Conservation (phyloP, 1,139 yeast species). For the Nakaseomyces uthaithaninus region DNA sequence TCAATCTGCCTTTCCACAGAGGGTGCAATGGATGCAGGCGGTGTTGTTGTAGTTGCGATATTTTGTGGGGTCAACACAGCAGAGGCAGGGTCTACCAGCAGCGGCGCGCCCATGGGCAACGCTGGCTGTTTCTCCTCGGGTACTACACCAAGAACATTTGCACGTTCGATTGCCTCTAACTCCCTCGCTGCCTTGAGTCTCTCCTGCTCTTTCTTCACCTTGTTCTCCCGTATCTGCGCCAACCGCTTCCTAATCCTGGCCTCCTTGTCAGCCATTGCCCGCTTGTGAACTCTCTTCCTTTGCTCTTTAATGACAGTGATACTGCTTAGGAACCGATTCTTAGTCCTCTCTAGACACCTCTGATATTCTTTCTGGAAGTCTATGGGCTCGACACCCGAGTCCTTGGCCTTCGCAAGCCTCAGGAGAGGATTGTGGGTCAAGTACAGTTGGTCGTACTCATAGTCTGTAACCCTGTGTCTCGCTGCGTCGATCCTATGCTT, state of each 20-base stretch:
- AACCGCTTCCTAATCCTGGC: slow-evolving; percentile 1
- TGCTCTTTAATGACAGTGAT: not conserved
- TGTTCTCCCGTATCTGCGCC: not conserved
- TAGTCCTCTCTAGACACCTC: slow-evolving; percentile 1
- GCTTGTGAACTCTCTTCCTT: slow-evolving; percentile 1
- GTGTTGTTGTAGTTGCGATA: not conserved
- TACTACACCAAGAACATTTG: not conserved
- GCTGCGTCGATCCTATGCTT: slow-evolving; percentile 36
- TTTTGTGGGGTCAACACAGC: not conserved
- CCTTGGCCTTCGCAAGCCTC: slow-evolving; percentile 15
- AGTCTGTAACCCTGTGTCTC: slow-evolving; percentile 29
- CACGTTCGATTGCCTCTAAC: slow-evolving; percentile 4
- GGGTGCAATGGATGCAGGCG: not conserved
- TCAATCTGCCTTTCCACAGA: slow-evolving; percentile 12
- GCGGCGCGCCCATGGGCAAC: slow-evolving; percentile 1
- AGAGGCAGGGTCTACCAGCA: not conserved
- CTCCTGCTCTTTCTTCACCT: not conserved
- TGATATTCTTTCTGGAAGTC: slow-evolving; percentile 2
- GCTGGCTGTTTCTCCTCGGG: not conserved
- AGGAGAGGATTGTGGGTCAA: slow-evolving; percentile 25
- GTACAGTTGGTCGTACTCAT: slow-evolving; percentile 26
- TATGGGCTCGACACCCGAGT: not conserved
- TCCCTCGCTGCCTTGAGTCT: not conserved
- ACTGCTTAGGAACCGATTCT: not conserved
- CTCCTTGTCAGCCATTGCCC: slow-evolving; percentile 2